phyloP scores from a whole-genome alignment of 139 green algal genomes.

The Coccomyxa sp. region DNA sequence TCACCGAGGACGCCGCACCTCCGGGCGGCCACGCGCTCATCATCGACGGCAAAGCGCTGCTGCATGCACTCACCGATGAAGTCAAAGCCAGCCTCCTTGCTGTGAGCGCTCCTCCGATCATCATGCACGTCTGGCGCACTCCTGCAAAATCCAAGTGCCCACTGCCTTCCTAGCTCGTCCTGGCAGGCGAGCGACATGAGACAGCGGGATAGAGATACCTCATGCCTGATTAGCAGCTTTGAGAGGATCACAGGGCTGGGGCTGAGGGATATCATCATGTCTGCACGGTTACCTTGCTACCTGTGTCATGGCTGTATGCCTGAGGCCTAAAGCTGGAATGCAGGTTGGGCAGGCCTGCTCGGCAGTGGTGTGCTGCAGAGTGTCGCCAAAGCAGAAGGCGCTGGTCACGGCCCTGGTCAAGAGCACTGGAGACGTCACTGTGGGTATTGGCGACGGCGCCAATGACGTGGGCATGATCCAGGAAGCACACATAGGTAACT shows the following conservation, averaged over 20 bases:
- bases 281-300: not conserved
- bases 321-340: not conserved
- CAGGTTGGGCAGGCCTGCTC: constrained; percentile 46
- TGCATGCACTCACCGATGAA: constrained; percentile 12
- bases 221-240: too few relatives aligned
- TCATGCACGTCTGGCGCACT: too few relatives aligned
- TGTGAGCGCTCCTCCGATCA: constrained; percentile 8
- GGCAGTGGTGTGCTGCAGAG: constrained; percentile 73
- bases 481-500: constrained; percentile 20
- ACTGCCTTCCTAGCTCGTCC: too few relatives aligned
- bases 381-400: constrained; percentile 71
- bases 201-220: too few relatives aligned
- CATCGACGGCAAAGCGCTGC: constrained; percentile 36
- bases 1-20: not conserved
- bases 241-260: too few relatives aligned
- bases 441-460: constrained; percentile 78
- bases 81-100: constrained; percentile 5
- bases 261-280: too few relatives aligned
- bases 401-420: constrained; percentile 63
- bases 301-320: not conserved
- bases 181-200: too few relatives aligned
- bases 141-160: too few relatives aligned
- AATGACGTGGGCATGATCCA: constrained; percentile 96
- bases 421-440: constrained; percentile 40
- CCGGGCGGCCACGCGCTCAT: constrained; percentile 24